A percentile compares a stretch with the other conserved stretches of the same genome.
These are phyloP conservation scores for Ceratocystis cubensis DNA, from an alignment of 2,329 filamentous ascomycete genomes.

Conservation along the genomic window DNA sequence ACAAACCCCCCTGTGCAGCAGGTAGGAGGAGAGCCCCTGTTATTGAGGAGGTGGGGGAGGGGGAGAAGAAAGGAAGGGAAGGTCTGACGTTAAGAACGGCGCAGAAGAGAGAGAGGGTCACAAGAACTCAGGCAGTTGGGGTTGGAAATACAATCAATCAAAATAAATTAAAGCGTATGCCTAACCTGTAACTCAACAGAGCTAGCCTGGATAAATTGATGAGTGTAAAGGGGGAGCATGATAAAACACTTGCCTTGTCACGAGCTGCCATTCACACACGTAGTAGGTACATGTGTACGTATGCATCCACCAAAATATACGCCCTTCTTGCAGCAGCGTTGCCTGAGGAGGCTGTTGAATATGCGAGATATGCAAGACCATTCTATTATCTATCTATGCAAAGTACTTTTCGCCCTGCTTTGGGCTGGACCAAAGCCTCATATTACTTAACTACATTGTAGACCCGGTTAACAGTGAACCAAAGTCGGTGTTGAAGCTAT, in stretches of 20 bases:
- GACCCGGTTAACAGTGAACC: neutral
- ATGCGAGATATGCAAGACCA: neutral
- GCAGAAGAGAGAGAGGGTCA: neutral
- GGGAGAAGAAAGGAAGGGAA: neutral
- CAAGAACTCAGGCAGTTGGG: neutral
- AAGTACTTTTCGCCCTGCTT: conserved; percentile 8
- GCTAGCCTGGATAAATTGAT: neutral
- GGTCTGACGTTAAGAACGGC: neutral
- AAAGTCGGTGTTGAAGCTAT: too few species aligned
- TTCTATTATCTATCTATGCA: neutral
- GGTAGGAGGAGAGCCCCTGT: neutral
- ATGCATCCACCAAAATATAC: neutral
- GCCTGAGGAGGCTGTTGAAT: neutral
- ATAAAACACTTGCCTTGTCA: neutral
- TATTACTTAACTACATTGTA: neutral
- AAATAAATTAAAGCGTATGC: neutral
- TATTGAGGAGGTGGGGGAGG: neutral
- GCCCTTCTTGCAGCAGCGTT: neutral
- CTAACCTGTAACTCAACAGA: neutral
- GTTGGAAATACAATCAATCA: neutral
- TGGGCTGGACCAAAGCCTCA: neutral
- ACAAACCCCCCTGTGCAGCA: neutral
- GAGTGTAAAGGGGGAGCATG: neutral
- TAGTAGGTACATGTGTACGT: neutral
- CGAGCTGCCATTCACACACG: neutral